These are phyloP conservation scores for Rhizoclosmatium sp. DNA, from an alignment of 192 early-diverging fungal genomes.

Conservation along the genomic window DNA sequence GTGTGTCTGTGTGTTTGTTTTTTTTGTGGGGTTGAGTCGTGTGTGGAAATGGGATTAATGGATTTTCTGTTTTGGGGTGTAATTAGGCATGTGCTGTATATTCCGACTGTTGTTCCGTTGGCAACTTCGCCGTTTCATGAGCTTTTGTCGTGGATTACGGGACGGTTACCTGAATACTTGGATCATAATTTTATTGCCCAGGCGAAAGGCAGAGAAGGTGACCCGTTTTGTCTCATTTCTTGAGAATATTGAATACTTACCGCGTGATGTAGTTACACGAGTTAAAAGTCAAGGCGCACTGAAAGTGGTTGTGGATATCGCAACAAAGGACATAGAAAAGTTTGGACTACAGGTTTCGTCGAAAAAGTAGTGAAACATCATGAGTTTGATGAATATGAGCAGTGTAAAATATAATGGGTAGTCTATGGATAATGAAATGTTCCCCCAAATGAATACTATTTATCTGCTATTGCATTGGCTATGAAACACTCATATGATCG, in stretches of 20 bases:
- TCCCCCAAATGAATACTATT: too few relatives aligned
- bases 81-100: slow-evolving; percentile 54
- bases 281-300: slow-evolving; percentile 63
- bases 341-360: slow-evolving; percentile 49
- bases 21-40: too few relatives aligned
- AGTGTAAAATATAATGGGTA: too few relatives aligned
- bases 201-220: slow-evolving; percentile 65
- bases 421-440: too few relatives aligned
- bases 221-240: not conserved
- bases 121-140: slow-evolving; percentile 63
- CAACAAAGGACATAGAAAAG: slow-evolving; percentile 57
- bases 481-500: too few relatives aligned
- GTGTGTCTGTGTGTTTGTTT: not conserved
- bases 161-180: slow-evolving; percentile 65
- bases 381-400: not conserved
- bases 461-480: too few relatives aligned
- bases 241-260: not conserved
- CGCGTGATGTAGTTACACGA: slow-evolving; percentile 51
- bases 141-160: slow-evolving; percentile 57
- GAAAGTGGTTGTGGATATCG: slow-evolving; percentile 60
- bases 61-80: not conserved
- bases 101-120: slow-evolving; percentile 60
- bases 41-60: not conserved
- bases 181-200: slow-evolving; percentile 62
- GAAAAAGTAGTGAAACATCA: not conserved